Base-by-base conservation (phyloP, 257 asterid genomes). In the Leonotis leonurus region DNA sequence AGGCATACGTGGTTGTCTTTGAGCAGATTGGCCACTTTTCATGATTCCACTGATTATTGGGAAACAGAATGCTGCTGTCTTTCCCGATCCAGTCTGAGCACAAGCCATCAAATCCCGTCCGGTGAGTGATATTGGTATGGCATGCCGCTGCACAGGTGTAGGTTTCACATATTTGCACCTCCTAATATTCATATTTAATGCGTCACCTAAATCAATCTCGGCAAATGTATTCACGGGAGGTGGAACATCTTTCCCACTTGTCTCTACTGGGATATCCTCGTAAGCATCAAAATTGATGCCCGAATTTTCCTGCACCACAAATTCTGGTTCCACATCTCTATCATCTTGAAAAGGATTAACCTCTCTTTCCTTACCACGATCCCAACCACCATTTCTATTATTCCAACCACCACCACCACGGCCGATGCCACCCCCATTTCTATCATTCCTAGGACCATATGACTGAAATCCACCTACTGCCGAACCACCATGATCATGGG, bases 231-330 rank as follows among this genome's bases (percentile, higher is more conserved):
- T 78, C 61, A 81, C 87, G 6, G 82, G 87, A 51, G 80, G 82
- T 1, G 87, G 87, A 20, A 81, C 82, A 62, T 81, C 69, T 36
- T 54, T 69, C 58, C 87, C 84, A 52, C 87, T 81, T 13, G 82
- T 78, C 76, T 81, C 84, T 67, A 81, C 87, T 1, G 87, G 84
- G 68, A 81, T 81, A 73, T 81, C 87, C 71, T 81, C 87, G 11
- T 81, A 81, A 14, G 87, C 87, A 68, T 81, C 84, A 37, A 81
- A 81, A 69, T 81, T 81, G 55, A 81, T 81, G 61, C 82, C 87
- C 3, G 75, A 75, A 69, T 58, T 78, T 64, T 78, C 87, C 72
- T 73, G 80, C 12, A 14, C 60, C 49, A 59, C 77, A 43, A 76
- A 75, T 27, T 59, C 70, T 6, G 83, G 80, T 58, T 78, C 84